Conservation (phyloP, 495 filamentous ascomycete species). For the Aspergillus cristatus region DNA sequence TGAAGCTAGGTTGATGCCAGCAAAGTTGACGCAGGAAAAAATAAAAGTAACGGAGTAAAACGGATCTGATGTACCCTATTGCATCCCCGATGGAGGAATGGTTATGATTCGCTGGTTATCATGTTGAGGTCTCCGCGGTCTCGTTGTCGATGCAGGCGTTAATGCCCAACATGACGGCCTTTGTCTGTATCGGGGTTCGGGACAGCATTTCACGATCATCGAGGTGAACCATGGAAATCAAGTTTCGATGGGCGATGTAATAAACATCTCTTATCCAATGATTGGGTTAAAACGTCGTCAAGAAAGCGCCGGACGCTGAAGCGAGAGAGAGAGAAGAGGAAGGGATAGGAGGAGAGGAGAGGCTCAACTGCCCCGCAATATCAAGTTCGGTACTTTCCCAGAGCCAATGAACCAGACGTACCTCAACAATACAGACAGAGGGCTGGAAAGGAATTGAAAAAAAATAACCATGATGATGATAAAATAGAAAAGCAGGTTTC, state of each 20-base stretch:
- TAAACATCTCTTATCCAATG: too few relatives aligned
- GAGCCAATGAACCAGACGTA: conserved; percentile 5
- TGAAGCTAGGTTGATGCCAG: conserved; percentile 6
- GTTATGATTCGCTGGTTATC: conserved; percentile 23
- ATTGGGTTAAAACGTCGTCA: too few relatives aligned
- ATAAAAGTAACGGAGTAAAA: conserved; percentile 5
- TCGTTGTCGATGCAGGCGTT: conserved; percentile 10
- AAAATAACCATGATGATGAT: neutral
- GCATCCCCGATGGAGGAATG: conserved; percentile 1
- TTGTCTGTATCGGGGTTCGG: too few relatives aligned
- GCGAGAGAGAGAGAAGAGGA: conserved; percentile 5
- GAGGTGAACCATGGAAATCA: too few relatives aligned
- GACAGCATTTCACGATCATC: too few relatives aligned
- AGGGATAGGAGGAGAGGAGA: neutral
- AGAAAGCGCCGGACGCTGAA: conserved; percentile 5
- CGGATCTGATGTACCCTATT: conserved; percentile 7
- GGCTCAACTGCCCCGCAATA: conserved; percentile 7
- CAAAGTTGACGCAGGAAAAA: conserved; percentile 5
- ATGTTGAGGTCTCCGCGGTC: too few relatives aligned
- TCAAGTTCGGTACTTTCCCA: too few relatives aligned
- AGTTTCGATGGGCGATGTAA: too few relatives aligned
- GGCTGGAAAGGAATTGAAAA: neutral
- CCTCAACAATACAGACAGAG: neutral
- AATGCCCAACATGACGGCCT: too few relatives aligned
- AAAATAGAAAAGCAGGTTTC: too few relatives aligned